Conservation (phyloP, 768 basidiomycete genomes). For the Rhizopogon sp. region DNA sequence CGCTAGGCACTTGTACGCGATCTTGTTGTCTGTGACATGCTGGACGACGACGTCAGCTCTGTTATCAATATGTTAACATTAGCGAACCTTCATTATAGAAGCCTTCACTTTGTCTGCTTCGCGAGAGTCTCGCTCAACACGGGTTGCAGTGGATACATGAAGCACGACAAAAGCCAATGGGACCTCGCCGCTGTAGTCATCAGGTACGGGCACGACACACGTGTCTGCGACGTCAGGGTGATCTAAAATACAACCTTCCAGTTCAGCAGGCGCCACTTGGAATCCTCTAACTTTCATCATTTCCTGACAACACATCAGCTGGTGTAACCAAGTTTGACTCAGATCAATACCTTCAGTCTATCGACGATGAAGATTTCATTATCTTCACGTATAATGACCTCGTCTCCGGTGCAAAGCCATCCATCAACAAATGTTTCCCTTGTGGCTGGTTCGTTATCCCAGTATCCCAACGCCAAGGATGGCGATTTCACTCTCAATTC, state of each 20-base stretch:
- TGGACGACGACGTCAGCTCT: slow-evolving; percentile 16
- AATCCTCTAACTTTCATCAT: slow-evolving; percentile 69
- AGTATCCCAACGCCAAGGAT: slow-evolving; percentile 39
- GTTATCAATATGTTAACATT: not conserved
- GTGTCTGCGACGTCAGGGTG: slow-evolving; percentile 55
- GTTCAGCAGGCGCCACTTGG: slow-evolving; percentile 72
- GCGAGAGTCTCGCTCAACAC: slow-evolving; percentile 23
- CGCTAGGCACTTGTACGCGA: slow-evolving; percentile 51
- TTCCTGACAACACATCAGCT: slow-evolving; percentile 34
- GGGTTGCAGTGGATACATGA: slow-evolving; percentile 31
- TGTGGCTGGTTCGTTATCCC: slow-evolving; percentile 57
- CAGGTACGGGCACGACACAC: slow-evolving; percentile 62
- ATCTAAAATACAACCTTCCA: slow-evolving; percentile 58
- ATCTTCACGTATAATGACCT: slow-evolving; percentile 49
- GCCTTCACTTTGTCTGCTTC: slow-evolving; percentile 34
- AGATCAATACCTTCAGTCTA: slow-evolving; percentile 47
- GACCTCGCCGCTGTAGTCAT: slow-evolving; percentile 70
- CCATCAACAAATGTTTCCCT: slow-evolving; percentile 66
- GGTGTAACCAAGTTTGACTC: not conserved
- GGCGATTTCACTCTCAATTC: slow-evolving; percentile 49
- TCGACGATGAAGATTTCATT: slow-evolving; percentile 59
- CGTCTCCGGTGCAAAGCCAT: slow-evolving; percentile 72
- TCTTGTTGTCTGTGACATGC: slow-evolving; percentile 52
- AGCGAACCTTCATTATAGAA: slow-evolving; percentile 44
- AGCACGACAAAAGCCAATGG: slow-evolving; percentile 68